phyloP scores from a whole-genome alignment of 352 stramenopile genomes.

The Globisporangium radiosum region DNA sequence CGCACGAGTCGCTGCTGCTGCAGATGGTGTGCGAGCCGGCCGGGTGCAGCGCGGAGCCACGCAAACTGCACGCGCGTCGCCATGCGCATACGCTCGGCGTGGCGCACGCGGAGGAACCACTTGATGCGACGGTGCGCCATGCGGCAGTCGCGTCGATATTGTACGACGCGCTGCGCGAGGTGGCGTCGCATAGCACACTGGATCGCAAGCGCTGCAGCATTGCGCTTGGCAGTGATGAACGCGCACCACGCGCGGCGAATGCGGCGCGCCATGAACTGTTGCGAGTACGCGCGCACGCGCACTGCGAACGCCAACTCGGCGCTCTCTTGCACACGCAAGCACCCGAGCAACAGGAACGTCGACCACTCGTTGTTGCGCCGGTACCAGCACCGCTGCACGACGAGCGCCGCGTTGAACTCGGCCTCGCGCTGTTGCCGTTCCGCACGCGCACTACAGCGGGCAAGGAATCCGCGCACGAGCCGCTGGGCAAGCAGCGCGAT shows the following conservation, averaged over 20 bases:
- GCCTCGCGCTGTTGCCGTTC: constrained; percentile 24
- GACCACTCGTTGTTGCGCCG: constrained; percentile 78
- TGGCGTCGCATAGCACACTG: constrained; percentile 42
- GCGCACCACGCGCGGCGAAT: constrained; percentile 36
- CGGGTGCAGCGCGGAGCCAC: constrained; percentile 50
- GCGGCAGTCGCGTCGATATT: constrained; percentile 23
- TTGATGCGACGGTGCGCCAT: constrained; percentile 71
- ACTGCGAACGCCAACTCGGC: constrained; percentile 51
- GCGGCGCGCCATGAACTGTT: constrained; percentile 28
- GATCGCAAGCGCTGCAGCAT: constrained; percentile 27
- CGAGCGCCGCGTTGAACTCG: constrained; percentile 52
- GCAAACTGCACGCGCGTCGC: constrained; percentile 59
- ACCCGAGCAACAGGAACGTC: constrained; percentile 76
- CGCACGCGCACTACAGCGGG: constrained; percentile 19
- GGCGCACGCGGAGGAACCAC: constrained; percentile 63
- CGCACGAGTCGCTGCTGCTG: constrained; percentile 13
- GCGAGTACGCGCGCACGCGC: constrained; percentile 34
- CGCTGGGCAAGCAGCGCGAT: constrained; percentile 40
- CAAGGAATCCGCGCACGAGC: constrained; percentile 49
- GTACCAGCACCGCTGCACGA: constrained; percentile 78
- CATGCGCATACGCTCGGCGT: constrained; percentile 28
- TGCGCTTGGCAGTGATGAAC: constrained; percentile 21
- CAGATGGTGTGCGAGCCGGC: constrained; percentile 43
- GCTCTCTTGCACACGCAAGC: constrained; percentile 56
- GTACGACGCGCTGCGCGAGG: constrained; percentile 18